Percentiles rank a stretch among this genome's conserved stretches.
These are phyloP conservation scores for Aspergillus diversus DNA, from an alignment of 495 filamentous ascomycete species.

Conservation along the genomic window DNA sequence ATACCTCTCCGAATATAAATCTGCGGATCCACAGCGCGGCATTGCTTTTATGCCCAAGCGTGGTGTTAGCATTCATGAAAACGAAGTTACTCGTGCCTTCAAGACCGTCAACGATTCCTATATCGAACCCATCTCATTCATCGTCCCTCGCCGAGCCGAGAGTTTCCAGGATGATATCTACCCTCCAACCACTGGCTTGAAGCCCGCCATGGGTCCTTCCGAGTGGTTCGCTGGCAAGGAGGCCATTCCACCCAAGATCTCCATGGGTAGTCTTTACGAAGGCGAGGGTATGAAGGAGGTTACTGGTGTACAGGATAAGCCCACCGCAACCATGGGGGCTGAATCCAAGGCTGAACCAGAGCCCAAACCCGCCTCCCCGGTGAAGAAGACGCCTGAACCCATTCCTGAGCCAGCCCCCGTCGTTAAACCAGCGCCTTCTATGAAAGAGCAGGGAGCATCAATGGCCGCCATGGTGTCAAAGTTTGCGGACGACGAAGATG, in stretches of 20 bases:
- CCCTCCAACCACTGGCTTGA: conserved; percentile 75
- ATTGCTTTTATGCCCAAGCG: conserved; percentile 95
- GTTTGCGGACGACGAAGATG: conserved; percentile 75
- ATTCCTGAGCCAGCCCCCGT: conserved; percentile 43
- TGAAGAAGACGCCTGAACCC: conserved; percentile 40
- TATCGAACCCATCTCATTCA: conserved; percentile 96
- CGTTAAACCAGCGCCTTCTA: conserved; percentile 62
- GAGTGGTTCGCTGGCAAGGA: conserved; percentile 90
- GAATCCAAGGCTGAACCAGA: conserved; percentile 52
- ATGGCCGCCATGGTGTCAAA: conserved; percentile 83
- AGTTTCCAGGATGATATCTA: conserved; percentile 98
- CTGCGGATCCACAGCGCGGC: conserved; percentile 88
- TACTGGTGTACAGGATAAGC: conserved; percentile 66
- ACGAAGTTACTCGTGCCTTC: conserved; percentile 93
- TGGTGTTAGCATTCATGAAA: conserved; percentile 93
- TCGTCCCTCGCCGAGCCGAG: conserved; percentile 93
- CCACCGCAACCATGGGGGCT: conserved; percentile 48
- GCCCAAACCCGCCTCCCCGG: conserved; percentile 53
- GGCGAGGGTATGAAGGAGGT: conserved; percentile 77
- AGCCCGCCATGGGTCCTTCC: conserved; percentile 74
- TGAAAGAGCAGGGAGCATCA: conserved; percentile 81
- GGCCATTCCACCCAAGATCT: conserved; percentile 84
- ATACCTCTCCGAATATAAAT: conserved; percentile 94
- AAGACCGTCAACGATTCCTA: conserved; percentile 95
- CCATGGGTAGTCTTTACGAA: conserved; percentile 88